These are phyloP conservation scores for Sclerotinia subarctica DNA, from an alignment of 2,329 filamentous ascomycete genomes.

Conservation along the genomic window DNA sequence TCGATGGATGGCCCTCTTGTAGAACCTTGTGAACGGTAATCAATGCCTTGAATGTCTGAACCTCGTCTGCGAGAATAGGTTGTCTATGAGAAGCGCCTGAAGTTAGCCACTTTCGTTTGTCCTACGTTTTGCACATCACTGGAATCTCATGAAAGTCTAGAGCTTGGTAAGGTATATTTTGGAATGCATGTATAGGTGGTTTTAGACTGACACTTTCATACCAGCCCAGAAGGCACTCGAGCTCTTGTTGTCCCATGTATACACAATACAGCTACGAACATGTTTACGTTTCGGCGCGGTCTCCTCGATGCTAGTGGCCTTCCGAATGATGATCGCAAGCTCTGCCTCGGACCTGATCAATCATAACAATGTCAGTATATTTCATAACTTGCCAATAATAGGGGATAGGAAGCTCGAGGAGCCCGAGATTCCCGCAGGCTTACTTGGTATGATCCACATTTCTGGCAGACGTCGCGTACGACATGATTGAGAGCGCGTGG, in stretches of 20 bases:
- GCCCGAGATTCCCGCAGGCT: conserved; percentile 25
- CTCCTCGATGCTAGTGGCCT: conserved; percentile 66
- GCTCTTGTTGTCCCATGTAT: conserved; percentile 98
- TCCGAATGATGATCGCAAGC: conserved; percentile 66
- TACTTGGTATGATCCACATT: conserved; percentile 39
- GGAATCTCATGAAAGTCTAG: background rate
- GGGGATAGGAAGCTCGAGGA: conserved; percentile 5
- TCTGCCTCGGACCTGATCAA: conserved; percentile 61
- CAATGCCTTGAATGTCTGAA: conserved; percentile 97
- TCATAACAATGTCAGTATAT: conserved; percentile 21
- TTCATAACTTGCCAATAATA: conserved; percentile 6
- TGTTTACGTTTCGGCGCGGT: conserved; percentile 78
- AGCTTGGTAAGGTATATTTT: background rate
- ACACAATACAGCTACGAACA: conserved; percentile 96
- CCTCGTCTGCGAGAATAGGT: conserved; percentile 96
- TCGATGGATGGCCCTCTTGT: conserved; percentile 90
- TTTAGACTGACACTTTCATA: conserved; percentile 82
- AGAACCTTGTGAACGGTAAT: conserved; percentile 97
- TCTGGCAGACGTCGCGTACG: conserved; percentile 35
- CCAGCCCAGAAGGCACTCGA: conserved; percentile 94
- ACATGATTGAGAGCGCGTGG: conserved; percentile 27
- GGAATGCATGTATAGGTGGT: background rate
- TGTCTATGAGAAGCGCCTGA: conserved; percentile 56
- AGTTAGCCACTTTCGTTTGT: conserved; percentile 20
- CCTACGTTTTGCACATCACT: conserved; percentile 15